Base-by-base conservation (phyloP, 352 stramenopile species). In the Globisporangium alternatum region DNA sequence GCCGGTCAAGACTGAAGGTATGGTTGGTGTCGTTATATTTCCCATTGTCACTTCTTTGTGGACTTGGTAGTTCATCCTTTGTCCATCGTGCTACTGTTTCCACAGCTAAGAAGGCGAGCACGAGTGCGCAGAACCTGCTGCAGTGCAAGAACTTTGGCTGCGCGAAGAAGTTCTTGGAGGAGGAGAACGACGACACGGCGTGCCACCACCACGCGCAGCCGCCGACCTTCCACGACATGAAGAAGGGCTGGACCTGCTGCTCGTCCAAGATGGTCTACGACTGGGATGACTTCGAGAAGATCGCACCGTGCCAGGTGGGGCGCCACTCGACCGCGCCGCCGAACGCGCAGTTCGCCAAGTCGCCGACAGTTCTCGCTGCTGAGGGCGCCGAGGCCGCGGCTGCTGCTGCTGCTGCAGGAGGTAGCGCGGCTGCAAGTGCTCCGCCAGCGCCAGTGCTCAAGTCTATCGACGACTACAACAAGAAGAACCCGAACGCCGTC, bases 201-300 rank as follows among this genome's bases (percentile, higher is more conserved):
- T 97, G 89, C 54, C 79, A 71, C 56, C 81, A 96, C 61, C 89
- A 97, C 75, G 75, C 68, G 28, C 68, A 86, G 63, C 88, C 89
- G 39, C 89, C 89, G 53, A 79, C 90, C 15, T 97, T 97, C 74
- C 89, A 97, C 69, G 89, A 97, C 67, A 89, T 85, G 58, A 96
- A 96, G 75, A 97, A 97, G 62, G 86, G 89, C 70, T 97, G 89
- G 89, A 81, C 86, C 49, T 97, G 89, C 76, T 97, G 89, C 76
- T 87, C 85, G 62, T 81, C 75, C 64, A 93, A 89, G 68, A 95
- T 96, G 83, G 86, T 97, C 15, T 98, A 98, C 76, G 93, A 98
- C 79, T 98, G 93, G 91, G 93, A 98, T 70, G 88, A 96, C 71
- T 98, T 98, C 71, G 85, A 97, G 70, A 90, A 90, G 69, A 95